Percentiles rank a stretch among this genome's conserved stretches.
phyloP scores from a whole-genome alignment of 805 yeast genomes.

The Saccharomycopsis fibuligera region DNA sequence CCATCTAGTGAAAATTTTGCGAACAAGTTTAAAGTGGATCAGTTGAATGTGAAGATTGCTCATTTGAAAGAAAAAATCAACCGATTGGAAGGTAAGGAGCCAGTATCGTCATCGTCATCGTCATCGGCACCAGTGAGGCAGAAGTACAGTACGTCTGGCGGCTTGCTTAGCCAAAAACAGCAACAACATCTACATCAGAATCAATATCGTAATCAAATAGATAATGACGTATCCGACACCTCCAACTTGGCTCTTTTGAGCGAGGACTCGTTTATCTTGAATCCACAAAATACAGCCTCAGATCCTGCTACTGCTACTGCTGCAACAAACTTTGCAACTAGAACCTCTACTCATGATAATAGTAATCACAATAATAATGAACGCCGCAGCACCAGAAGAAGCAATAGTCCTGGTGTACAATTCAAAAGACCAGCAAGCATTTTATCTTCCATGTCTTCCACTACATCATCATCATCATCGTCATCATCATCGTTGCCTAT shows the following conservation, averaged over 20 bases:
- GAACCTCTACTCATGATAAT: not conserved
- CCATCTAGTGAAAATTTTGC: slow-evolving; percentile 19
- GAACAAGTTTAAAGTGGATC: slow-evolving; percentile 15
- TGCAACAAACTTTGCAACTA: not conserved
- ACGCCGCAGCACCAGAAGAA: not conserved
- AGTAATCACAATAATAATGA: not conserved
- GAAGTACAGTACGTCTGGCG: too few species aligned
- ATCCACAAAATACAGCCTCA: slow-evolving; percentile 1
- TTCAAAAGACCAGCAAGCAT: not conserved
- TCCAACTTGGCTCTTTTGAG: slow-evolving; percentile 1
- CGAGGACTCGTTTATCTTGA: slow-evolving; percentile 12
- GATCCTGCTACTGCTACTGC: not conserved
- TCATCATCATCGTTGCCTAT: not conserved
- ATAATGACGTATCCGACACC: not conserved
- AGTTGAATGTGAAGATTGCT: slow-evolving; percentile 10
- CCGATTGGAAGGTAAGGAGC: slow-evolving; percentile 1
- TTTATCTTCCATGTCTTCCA: not conserved
- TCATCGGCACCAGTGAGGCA: not conserved
- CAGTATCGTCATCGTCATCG: not conserved
- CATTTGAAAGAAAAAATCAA: slow-evolving; percentile 15
- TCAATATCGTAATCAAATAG: too few species aligned
- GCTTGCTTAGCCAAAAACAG: too few species aligned
- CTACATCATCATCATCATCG: not conserved
- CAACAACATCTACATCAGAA: too few species aligned
- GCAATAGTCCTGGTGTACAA: not conserved